These are phyloP conservation scores for Elaeis oleifera DNA, from an alignment of 202 grass and related monocot species.

Conservation along the genomic window DNA sequence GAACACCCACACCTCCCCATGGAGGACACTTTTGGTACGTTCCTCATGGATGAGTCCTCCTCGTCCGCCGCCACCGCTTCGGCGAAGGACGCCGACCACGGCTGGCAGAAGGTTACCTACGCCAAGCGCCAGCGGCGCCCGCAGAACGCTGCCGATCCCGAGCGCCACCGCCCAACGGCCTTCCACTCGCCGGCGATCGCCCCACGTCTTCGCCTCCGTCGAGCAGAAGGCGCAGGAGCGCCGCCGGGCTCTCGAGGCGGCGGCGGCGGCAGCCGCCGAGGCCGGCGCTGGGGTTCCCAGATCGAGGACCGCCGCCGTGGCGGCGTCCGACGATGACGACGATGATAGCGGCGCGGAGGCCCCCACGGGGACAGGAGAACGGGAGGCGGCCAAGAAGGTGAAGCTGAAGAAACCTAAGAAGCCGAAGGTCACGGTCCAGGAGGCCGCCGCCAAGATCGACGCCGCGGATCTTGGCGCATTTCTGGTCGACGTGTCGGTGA, in stretches of 20 bases:
- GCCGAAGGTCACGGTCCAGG: conserved; percentile 70
- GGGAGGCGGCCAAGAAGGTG: conserved; percentile 40
- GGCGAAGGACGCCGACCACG: conserved; percentile 38
- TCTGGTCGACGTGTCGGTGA: conserved; percentile 82
- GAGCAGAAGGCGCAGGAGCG: conserved; percentile 58
- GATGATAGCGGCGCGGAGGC: conserved; percentile 30
- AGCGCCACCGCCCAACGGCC: conserved; percentile 20
- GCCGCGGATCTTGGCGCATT: conserved; percentile 52
- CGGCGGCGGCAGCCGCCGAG: background rate
- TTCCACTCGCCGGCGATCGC: conserved; percentile 6
- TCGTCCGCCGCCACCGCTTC: conserved; percentile 25
- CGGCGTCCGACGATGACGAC: conserved; percentile 37
- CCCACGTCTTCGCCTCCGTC: conserved; percentile 44
- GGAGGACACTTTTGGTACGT: conserved; percentile 23
- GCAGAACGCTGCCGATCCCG: conserved; percentile 4
- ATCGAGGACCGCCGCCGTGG: background rate
- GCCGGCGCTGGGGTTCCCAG: background rate
- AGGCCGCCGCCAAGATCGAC: conserved; percentile 72
- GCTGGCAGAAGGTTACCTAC: conserved; percentile 96
- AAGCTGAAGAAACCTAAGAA: conserved; percentile 85
- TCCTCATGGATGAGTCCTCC: conserved; percentile 24
- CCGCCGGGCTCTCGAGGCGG: conserved; percentile 34
- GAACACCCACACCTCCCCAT: conserved; percentile 23
- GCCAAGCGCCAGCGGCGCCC: conserved; percentile 78
- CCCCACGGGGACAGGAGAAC: conserved; percentile 24